A percentile compares a stretch with the other conserved stretches of the same genome.
Conservation (phyloP, 768 basidiomycete species). For the Trametes meyenii region DNA sequence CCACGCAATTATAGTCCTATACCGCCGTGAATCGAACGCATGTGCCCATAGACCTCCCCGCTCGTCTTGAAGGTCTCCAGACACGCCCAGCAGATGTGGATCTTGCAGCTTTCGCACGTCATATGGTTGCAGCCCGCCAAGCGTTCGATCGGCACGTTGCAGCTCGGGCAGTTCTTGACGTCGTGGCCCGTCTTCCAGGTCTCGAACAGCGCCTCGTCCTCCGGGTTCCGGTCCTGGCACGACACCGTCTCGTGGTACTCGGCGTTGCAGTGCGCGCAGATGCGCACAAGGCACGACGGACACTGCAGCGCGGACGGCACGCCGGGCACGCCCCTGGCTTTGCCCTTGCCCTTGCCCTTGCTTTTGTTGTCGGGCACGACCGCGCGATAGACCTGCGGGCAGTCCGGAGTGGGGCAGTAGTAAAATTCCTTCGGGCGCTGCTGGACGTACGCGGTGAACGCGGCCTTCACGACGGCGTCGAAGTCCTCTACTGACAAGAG, state of each 20-base stretch:
- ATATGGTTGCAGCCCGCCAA: constrained; percentile 82
- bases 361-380: constrained; percentile 34
- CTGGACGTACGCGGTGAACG: constrained; percentile 65
- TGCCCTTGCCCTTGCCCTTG: neutral
- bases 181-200: constrained; percentile 65
- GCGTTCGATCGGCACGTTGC: constrained; percentile 71
- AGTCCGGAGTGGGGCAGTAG: constrained; percentile 82
- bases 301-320: constrained; percentile 56
- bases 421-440: constrained; percentile 62
- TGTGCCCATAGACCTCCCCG: constrained; percentile 77
- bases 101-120: constrained; percentile 72
- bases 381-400: constrained; percentile 69
- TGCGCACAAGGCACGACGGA: constrained; percentile 68
- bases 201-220: constrained; percentile 56
- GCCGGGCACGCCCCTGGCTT: neutral
- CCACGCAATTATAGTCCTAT: constrained; percentile 44
- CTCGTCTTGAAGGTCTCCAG: constrained; percentile 68
- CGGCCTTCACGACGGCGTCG: constrained; percentile 55
- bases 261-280: constrained; percentile 64
- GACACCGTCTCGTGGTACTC: constrained; percentile 66
- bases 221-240: constrained; percentile 63
- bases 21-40: constrained; percentile 67
- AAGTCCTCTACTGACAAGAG: constrained; percentile 57
- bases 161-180: constrained; percentile 76
- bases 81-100: constrained; percentile 85